Evolutionary conservation across 768 basidiomycete species (phyloP).

Genomic region (Suillus tomentosus): DNA sequence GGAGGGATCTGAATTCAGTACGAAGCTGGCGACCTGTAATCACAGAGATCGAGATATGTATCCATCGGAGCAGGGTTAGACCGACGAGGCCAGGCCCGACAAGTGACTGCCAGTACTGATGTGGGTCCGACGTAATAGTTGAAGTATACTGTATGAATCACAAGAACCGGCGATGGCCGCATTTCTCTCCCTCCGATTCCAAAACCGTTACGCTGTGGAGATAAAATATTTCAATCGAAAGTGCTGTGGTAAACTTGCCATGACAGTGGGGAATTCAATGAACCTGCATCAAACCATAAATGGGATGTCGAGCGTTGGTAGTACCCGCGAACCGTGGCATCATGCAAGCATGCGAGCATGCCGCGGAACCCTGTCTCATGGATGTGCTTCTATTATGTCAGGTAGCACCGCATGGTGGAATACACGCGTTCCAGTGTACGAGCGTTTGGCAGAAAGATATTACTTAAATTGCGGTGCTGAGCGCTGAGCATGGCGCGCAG

Average conservation of each 20-base stretch:
- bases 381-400: neutral
- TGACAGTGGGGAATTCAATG: neutral
- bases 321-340: neutral
- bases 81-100: neutral
- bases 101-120: neutral
- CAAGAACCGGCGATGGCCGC: neutral
- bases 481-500: too few species aligned
- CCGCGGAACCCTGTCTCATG: neutral
- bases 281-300: neutral
- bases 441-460: too few species aligned
- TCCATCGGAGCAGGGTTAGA: neutral
- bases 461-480: too few species aligned
- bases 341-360: neutral
- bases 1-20: neutral
- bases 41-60: neutral
- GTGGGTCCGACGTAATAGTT: neutral
- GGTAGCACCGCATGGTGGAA: too few species aligned
- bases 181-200: too few species aligned
- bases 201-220: neutral
- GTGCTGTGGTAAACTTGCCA: neutral
- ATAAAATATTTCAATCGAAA: neutral
- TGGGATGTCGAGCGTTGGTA: neutral
- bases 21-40: neutral
- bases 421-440: too few species aligned
- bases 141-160: neutral